Conservation (phyloP, 192 early-diverging fungal genomes). For the Entophlyctis luteolus region DNA sequence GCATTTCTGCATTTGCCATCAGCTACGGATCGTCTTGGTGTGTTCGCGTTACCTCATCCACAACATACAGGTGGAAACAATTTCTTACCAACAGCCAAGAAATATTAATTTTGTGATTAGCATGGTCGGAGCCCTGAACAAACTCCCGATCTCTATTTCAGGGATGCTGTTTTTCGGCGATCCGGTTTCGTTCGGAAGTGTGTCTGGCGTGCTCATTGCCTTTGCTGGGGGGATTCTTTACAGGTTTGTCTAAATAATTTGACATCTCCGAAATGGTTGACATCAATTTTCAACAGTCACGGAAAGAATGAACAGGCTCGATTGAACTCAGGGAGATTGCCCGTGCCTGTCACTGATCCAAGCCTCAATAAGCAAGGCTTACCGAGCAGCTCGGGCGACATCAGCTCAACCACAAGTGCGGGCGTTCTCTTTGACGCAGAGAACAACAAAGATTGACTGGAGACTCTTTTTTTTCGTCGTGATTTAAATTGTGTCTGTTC, state of each 20-base stretch:
- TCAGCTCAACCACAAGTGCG: too few relatives aligned
- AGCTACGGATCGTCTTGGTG: slow-evolving; percentile 82
- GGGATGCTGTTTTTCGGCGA: slow-evolving; percentile 96
- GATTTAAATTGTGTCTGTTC: too few relatives aligned
- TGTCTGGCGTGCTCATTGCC: slow-evolving; percentile 80
- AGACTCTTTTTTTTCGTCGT: too few relatives aligned
- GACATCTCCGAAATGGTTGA: too few relatives aligned
- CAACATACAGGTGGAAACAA: slow-evolving; percentile 49
- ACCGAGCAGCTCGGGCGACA: too few relatives aligned
- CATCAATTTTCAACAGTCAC: too few relatives aligned
- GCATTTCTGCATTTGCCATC: slow-evolving; percentile 84
- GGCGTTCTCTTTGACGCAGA: too few relatives aligned
- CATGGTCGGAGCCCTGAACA: slow-evolving; percentile 98
- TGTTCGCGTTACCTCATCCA: slow-evolving; percentile 60
- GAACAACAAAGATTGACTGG: too few relatives aligned
- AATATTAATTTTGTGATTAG: slow-evolving; percentile 29
- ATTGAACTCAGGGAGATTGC: neutral
- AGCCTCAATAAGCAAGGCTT: slow-evolving; percentile 12
- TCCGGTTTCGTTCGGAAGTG: slow-evolving; percentile 69
- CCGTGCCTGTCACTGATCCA: neutral
- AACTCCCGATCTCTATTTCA: slow-evolving; percentile 89
- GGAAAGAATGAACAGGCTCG: neutral
- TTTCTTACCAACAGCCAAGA: neutral
- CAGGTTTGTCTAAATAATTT: too few relatives aligned
- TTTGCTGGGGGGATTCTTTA: slow-evolving; percentile 7